Evolutionary conservation across 2,329 filamentous ascomycete species (phyloP), one percentile per base, ranked within the genome.

Genomic region (Microcyclospora tardicrescens): DNA sequence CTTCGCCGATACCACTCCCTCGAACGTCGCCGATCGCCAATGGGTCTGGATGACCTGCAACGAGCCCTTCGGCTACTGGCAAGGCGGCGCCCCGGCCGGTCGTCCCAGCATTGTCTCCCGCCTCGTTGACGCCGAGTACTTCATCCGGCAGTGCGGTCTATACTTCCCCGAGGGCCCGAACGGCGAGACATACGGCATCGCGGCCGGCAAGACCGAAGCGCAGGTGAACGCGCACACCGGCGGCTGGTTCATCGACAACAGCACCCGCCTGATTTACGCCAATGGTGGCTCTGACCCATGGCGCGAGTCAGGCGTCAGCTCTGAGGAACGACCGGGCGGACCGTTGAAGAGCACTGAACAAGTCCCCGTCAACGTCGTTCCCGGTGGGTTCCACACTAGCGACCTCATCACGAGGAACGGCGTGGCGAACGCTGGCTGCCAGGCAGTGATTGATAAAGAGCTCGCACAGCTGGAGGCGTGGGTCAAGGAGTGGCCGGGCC

Each of bases 1-100:
- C 2, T 78, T 62, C 56, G 70, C 66, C 3, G 71, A 79, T 51
- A 56, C 51, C 13, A 60, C 57, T 2, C 58, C 70, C 5, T 46
- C 45, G 35, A 77, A 77, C 51, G 38, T 49, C 0, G 48, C 60
- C 28, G 63, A 71, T 45, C 58, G 72, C 0, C 71, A 75, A 43
- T 79, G 73, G 73, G 53, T 62, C 6, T 79, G 75, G 74, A 66
- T 77, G 56, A 62, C 67, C 2, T 79, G 76, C 62, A 78, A 79
- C 51, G 72, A 79, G 53, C 73, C 75, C n/a, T 68, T 73, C 41
- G 68, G 61, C 39, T 73, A 67, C 55, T 77, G 68, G 65, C 70
- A 75, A 52, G 66, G 67, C 43, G 69, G 68, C 14, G 71, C 71
- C 6, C 72, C 73, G 0, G 34, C 50, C 3, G 56, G 52, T 39